A percentile compares a stretch with the other conserved stretches of the same genome.
phyloP scores from a whole-genome alignment of 2,329 filamentous ascomycete genomes.

The Emmonsia crescens region DNA sequence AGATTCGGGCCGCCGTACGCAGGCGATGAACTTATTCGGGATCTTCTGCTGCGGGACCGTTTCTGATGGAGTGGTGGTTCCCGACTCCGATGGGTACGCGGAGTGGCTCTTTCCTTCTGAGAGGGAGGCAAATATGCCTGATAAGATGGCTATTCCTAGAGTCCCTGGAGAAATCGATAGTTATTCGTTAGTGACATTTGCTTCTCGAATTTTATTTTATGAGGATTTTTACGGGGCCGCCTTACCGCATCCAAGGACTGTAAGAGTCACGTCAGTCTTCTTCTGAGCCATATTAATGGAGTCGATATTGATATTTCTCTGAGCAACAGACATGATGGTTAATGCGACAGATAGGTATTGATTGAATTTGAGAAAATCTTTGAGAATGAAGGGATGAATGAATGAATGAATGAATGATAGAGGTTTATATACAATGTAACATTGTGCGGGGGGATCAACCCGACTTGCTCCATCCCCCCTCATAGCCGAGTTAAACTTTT shows the following conservation, averaged over 20 bases:
- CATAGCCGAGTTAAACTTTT: background rate
- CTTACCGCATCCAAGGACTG: constrained; percentile 72
- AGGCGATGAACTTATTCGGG: constrained; percentile 69
- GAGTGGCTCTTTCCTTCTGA: constrained; percentile 37
- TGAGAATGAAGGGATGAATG: background rate
- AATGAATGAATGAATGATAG: background rate
- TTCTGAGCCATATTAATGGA: constrained; percentile 25
- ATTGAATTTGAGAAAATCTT: background rate
- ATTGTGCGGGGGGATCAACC: background rate
- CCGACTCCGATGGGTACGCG: constrained; percentile 26
- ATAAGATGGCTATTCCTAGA: constrained; percentile 76
- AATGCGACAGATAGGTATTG: background rate
- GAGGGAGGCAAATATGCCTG: constrained; percentile 65
- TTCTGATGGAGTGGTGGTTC: constrained; percentile 26
- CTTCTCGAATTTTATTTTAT: background rate
- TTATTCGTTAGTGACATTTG: background rate
- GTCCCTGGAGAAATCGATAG: constrained; percentile 46
- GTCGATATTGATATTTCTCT: constrained; percentile 7
- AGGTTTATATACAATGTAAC: background rate
- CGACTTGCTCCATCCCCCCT: no score
- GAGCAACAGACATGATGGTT: background rate
- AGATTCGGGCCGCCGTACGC: constrained; percentile 59
- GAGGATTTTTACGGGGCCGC: no score
- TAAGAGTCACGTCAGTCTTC: constrained; percentile 49
- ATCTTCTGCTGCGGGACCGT: constrained; percentile 44